Evolutionary conservation across 2,329 filamentous ascomycete genomes (phyloP).

Genomic region (Aspergillus novoparasiticus): DNA sequence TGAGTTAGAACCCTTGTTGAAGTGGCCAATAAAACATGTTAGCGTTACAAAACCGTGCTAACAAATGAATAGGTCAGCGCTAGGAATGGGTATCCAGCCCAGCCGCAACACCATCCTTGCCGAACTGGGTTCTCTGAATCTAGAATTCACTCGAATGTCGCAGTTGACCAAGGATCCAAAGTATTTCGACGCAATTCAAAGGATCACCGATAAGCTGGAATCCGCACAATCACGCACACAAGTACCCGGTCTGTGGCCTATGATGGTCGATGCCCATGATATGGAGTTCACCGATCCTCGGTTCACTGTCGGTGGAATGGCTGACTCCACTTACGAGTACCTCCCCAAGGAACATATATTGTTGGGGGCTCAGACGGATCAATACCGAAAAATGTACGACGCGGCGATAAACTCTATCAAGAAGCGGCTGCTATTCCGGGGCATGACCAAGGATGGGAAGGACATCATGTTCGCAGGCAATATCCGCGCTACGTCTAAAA

Average conservation of each 20-base stretch:
- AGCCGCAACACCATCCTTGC: constrained; percentile 66
- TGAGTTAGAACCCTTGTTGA: constrained; percentile 32
- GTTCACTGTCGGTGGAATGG: constrained; percentile 49
- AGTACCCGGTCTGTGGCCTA: constrained; percentile 79
- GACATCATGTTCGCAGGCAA: constrained; percentile 46
- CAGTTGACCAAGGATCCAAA: constrained; percentile 79
- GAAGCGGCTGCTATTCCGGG: constrained; percentile 47
- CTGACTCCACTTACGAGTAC: constrained; percentile 55
- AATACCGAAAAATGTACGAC: constrained; percentile 49
- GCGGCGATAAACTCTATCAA: constrained; percentile 42
- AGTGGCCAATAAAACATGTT: background rate
- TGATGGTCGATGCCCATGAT: constrained; percentile 63
- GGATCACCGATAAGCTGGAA: constrained; percentile 78
- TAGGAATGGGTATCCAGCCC: constrained; percentile 42
- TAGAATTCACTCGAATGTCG: constrained; percentile 88
- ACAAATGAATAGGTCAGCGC: constrained; percentile 28
- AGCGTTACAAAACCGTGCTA: constrained; percentile 2
- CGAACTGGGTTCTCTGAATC: constrained; percentile 76
- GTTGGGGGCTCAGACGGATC: constrained; percentile 43
- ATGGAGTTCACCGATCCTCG: constrained; percentile 33
- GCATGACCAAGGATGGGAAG: constrained; percentile 44
- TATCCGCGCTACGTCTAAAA: constrained; percentile 19
- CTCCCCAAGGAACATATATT: constrained; percentile 53
- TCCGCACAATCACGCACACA: constrained; percentile 70
- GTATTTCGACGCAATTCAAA: constrained; percentile 87